Conservation (phyloP, 176 grass and related monocot genomes). For the Leersia perrieri region DNA sequence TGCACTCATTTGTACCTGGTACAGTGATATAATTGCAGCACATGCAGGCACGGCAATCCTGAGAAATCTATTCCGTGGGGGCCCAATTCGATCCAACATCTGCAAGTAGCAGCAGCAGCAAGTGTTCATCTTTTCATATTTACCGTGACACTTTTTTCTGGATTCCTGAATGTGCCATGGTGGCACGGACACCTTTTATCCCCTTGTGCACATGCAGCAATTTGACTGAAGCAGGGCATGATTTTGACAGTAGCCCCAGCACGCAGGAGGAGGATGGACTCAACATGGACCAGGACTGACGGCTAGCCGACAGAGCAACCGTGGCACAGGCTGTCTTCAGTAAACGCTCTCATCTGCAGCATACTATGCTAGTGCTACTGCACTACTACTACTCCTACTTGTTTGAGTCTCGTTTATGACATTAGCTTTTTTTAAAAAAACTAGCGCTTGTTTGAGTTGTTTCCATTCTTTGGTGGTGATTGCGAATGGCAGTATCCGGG, state of each 20-base stretch:
- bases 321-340: background rate
- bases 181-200: background rate
- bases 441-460: background rate
- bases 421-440: no score
- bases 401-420: no score
- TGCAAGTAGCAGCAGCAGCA: background rate
- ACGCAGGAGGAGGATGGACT: background rate
- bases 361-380: background rate
- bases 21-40: background rate
- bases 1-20: background rate
- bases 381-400: background rate
- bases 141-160: background rate
- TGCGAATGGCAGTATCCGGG: background rate
- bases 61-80: background rate
- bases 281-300: background rate
- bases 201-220: conserved; percentile 20
- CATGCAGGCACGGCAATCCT: background rate
- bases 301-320: background rate
- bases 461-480: background rate
- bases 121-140: background rate
- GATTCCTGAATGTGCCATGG: background rate
- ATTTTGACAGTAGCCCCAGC: background rate
- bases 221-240: conserved; percentile 1
- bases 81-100: background rate
- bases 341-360: background rate